A percentile compares a stretch with the other conserved stretches of the same genome.
phyloP scores from a whole-genome alignment of 75 land plant genomes.

The Cryptomeria japonica region DNA sequence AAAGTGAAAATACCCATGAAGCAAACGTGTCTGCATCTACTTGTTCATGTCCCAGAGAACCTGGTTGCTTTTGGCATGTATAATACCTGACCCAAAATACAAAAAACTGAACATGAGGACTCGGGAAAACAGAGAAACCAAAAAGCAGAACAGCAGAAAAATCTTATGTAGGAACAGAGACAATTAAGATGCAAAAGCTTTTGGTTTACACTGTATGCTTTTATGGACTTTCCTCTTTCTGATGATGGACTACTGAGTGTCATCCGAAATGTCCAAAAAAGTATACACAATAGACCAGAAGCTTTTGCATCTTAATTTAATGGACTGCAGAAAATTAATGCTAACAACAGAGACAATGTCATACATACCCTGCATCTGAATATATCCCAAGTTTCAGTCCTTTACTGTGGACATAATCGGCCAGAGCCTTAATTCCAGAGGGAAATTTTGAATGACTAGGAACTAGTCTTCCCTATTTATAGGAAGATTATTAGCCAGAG shows the following conservation, averaged over 20 bases:
- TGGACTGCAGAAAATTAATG: too few species aligned
- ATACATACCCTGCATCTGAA: constrained; percentile 35
- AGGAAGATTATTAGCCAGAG: not conserved
- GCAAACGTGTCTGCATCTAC: constrained; percentile 90
- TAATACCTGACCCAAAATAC: constrained; percentile 19
- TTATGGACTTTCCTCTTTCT: too few species aligned
- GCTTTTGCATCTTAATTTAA: too few species aligned
- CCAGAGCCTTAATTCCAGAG: constrained; percentile 30
- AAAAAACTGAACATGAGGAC: not conserved
- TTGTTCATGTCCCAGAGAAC: constrained; percentile 80
- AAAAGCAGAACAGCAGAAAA: not conserved
- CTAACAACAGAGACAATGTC: not conserved
- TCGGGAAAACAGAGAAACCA: not conserved
- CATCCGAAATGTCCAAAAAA: too few species aligned
- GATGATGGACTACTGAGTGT: too few species aligned
- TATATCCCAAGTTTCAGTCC: constrained; percentile 37
- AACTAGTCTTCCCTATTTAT: constrained; percentile 18
- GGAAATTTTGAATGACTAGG: constrained; percentile 13
- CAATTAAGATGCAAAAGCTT: too few species aligned
- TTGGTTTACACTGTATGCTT: too few species aligned
- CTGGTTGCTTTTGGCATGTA: constrained; percentile 79
- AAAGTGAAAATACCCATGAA: constrained; percentile 57
- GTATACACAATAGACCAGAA: too few species aligned
- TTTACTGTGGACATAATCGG: constrained; percentile 31
- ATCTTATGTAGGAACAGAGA: not conserved